These are phyloP conservation scores for Suillus placidus DNA, from an alignment of 768 basidiomycete species.

Conservation along the genomic window DNA sequence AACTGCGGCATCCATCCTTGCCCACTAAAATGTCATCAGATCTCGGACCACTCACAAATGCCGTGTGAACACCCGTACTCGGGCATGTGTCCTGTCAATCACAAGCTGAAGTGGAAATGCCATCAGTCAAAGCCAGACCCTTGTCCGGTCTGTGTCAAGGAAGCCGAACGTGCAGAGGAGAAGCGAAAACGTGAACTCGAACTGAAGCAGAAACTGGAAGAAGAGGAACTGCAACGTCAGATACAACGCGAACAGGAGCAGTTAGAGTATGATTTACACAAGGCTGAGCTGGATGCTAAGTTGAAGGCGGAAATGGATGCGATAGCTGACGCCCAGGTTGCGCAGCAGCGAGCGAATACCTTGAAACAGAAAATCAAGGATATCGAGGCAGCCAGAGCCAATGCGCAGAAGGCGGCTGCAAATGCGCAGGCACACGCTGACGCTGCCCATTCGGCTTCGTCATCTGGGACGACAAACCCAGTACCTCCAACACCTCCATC, in stretches of 20 bases:
- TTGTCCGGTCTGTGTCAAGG: constrained; percentile 54
- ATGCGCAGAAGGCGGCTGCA: constrained; percentile 17
- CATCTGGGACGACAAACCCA: neutral
- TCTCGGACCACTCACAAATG: constrained; percentile 56
- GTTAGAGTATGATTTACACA: constrained; percentile 40
- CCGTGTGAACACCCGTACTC: constrained; percentile 43
- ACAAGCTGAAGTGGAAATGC: constrained; percentile 49
- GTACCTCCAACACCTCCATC: neutral
- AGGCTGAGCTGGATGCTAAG: constrained; percentile 48
- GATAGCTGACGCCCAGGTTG: constrained; percentile 40
- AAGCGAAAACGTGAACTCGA: constrained; percentile 43
- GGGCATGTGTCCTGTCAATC: constrained; percentile 45
- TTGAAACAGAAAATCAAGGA: constrained; percentile 49
- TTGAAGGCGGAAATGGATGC: constrained; percentile 39
- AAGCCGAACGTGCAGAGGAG: constrained; percentile 42
- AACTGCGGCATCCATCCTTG: constrained; percentile 57
- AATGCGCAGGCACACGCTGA: neutral
- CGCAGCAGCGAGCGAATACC: constrained; percentile 37
- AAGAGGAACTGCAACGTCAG: constrained; percentile 40
- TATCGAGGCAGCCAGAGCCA: constrained; percentile 37
- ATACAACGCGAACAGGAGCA: constrained; percentile 45
- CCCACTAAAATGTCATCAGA: constrained; percentile 62
- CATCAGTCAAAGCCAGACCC: constrained; percentile 35
- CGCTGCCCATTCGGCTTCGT: neutral
- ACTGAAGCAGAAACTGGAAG: constrained; percentile 48